These are phyloP conservation scores for Fomitopsis pinicola DNA, from an alignment of 1,284 basidiomycete species.

Conservation along the genomic window DNA sequence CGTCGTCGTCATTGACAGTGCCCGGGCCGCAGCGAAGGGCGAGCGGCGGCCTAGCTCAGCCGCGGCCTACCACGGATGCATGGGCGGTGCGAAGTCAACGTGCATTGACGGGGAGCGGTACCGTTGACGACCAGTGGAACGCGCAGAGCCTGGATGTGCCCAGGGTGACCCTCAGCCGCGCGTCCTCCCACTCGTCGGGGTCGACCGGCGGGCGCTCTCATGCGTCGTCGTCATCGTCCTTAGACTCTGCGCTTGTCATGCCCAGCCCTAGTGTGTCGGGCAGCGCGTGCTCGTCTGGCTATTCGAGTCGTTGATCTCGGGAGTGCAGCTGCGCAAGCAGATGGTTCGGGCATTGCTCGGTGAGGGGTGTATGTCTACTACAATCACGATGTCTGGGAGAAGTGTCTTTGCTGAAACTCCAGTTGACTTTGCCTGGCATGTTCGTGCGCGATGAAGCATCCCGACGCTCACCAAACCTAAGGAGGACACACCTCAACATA, in stretches of 20 bases:
- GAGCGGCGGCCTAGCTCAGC: neutral
- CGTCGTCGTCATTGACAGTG: neutral
- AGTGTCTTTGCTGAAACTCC: too few relatives aligned
- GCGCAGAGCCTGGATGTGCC: slow-evolving; percentile 11
- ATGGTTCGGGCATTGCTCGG: too few relatives aligned
- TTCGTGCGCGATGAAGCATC: too few relatives aligned
- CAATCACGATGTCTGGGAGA: too few relatives aligned
- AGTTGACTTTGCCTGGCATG: too few relatives aligned
- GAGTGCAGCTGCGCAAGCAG: too few relatives aligned
- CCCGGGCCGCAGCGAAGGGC: neutral
- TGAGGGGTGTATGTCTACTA: too few relatives aligned
- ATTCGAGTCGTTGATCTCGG: neutral
- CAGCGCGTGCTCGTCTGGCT: neutral
- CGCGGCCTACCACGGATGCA: neutral
- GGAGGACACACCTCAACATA: too few relatives aligned
- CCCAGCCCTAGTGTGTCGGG: neutral
- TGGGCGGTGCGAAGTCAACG: neutral
- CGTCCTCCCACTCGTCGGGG: slow-evolving; percentile 17
- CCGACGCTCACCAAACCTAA: too few relatives aligned
- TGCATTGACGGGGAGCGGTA: neutral
- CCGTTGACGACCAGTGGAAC: slow-evolving; percentile 1
- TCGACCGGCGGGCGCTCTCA: slow-evolving; percentile 9
- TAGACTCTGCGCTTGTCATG: neutral
- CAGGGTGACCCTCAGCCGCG: slow-evolving; percentile 14
- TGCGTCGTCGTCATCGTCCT: neutral